A percentile compares a stretch with the other conserved stretches of the same genome.
Evolutionary conservation across 345 rosid species (phyloP).

Genomic region (Lepidium sativum): DNA sequence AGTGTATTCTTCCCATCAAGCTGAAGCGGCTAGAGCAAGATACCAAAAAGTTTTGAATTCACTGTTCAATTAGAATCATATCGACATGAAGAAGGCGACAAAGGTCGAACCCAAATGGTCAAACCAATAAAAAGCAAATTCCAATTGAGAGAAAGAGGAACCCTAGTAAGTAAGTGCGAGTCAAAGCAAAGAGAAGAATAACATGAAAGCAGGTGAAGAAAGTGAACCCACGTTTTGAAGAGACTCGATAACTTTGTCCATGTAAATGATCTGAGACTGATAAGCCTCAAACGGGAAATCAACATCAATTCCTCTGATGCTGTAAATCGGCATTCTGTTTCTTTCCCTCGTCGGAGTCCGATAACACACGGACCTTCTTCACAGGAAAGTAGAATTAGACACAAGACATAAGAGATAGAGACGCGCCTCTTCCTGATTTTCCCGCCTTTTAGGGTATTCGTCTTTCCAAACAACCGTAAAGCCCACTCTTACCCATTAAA

Average conservation of each 20-base stretch:
- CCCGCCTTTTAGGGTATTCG: constrained; percentile 26
- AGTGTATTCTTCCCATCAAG: no score
- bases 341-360: not conserved
- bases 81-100: no score
- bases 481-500: not conserved
- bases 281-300: constrained; percentile 94
- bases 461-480: constrained; percentile 4
- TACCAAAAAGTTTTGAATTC: no score
- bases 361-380: not conserved
- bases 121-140: not conserved
- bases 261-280: constrained; percentile 81
- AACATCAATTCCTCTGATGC: constrained; percentile 74
- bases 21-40: no score
- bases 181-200: not conserved
- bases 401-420: not conserved
- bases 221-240: constrained; percentile 61
- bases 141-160: not conserved
- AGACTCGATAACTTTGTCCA: constrained; percentile 86
- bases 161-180: not conserved
- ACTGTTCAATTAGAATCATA: no score
- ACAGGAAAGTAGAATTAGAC: not conserved
- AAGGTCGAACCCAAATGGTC: not conserved
- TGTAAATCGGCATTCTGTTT: constrained; percentile 65
- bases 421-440: constrained; percentile 11
- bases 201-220: not conserved